Percentiles rank a stretch among this genome's conserved stretches.
phyloP scores from a whole-genome alignment of 2,329 filamentous ascomycete genomes.

The Exophiala aquamarina region DNA sequence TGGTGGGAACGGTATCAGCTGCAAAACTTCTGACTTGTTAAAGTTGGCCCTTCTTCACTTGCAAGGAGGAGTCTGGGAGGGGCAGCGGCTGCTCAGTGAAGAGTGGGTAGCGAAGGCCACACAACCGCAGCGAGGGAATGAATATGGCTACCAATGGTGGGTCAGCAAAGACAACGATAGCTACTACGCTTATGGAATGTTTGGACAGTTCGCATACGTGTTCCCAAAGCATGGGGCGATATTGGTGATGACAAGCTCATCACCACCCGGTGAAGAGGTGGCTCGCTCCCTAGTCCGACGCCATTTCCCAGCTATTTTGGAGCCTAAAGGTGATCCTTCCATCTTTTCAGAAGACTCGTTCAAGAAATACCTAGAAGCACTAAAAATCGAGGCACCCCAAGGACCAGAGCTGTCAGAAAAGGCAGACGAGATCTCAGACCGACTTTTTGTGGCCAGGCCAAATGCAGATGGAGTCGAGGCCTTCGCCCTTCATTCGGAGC shows the following conservation, averaged over 20 bases:
- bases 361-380: neutral
- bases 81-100: neutral
- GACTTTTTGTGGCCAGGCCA: neutral
- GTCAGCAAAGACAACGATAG: neutral
- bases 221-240: slow-evolving; percentile 99
- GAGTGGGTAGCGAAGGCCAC: neutral
- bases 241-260: slow-evolving; percentile 59
- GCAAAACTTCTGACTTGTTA: neutral
- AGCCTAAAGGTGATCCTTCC: neutral
- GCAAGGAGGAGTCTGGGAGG: slow-evolving; percentile 1
- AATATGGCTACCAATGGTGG: slow-evolving; percentile 7
- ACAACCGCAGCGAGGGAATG: neutral
- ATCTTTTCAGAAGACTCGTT: neutral
- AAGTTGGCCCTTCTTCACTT: neutral
- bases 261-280: neutral
- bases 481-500: neutral
- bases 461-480: neutral
- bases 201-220: slow-evolving; percentile 47
- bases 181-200: slow-evolving; percentile 2
- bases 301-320: neutral
- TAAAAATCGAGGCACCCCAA: neutral
- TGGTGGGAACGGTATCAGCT: slow-evolving; percentile 5
- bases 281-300: neutral
- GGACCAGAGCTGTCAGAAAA: too few relatives aligned
- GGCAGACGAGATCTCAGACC: neutral